Base-by-base conservation (phyloP, 2,329 filamentous ascomycete species). In the Helotiales sp. region DNA sequence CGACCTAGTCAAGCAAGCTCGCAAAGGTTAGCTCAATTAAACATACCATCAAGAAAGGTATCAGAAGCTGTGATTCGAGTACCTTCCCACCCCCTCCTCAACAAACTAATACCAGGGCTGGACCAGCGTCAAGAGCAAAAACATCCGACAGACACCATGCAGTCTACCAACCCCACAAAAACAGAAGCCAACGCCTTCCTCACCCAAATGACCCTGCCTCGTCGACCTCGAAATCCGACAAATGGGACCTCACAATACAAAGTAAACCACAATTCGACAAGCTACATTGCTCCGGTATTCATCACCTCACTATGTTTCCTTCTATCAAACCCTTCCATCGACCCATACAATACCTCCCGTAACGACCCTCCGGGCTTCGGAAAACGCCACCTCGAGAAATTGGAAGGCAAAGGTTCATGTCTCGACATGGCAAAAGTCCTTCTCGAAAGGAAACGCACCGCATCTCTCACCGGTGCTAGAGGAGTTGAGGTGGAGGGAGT, bases 241-340 rank as follows among this genome's bases (percentile, higher is more conserved):
- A 24, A 50, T 50, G 47, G n/a, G 47, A 13, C 12, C 24, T 50
- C 5, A 31, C 47, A n/a, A 24, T 50, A 7, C 27, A 50, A 29
- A 33, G 27, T 15, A 50, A 50, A n/a, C 47, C 47, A 3, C 25
- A 50, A 9, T 50, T 50, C 25, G 47, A 50, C 29, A 50, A 50
- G 30, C 24, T 50, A 7, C 47, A 50, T 15, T 50, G 47, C 15
- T 50, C 47, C 5, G 47, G 47, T 50, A 50, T n/a, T 4, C 22
- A 4, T 33, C 47, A 6, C 10, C 15, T 5, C 12, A 15, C 6
- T 31, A 9, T 10, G 17, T 8, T 25, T 10, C 6, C 12, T 7
- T 50, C 34, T n/a, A n/a, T 29, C 34, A 19, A 30, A 4, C 5
- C 7, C 5, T 24, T 25, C 7, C 22, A 7, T 40, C 36, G 6